These are phyloP conservation scores for Microcyclosporella mali DNA, from an alignment of 2,329 filamentous ascomycete species.

Conservation along the genomic window DNA sequence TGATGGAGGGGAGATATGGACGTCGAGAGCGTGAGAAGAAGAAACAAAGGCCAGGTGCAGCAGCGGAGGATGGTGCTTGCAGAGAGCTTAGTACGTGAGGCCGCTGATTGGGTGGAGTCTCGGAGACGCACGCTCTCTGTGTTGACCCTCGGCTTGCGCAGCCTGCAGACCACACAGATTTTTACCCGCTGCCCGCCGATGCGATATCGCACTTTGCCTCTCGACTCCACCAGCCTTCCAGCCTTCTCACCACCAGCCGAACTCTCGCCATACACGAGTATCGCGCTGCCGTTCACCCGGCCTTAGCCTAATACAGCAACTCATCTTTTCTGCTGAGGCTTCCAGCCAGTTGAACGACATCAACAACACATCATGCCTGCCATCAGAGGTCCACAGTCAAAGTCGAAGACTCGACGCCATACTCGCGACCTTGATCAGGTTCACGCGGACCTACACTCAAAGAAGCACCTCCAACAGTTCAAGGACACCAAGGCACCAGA, in stretches of 20 bases:
- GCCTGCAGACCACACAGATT: neutral
- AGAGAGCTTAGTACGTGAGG: neutral
- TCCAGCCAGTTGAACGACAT: too few relatives aligned
- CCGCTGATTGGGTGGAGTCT: neutral
- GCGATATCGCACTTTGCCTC: constrained; percentile 1
- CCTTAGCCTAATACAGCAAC: too few relatives aligned
- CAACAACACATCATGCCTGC: constrained; percentile 47
- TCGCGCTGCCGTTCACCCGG: too few relatives aligned
- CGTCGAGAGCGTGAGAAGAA: constrained; percentile 14
- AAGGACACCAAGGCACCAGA: constrained; percentile 73
- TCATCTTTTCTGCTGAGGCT: too few relatives aligned
- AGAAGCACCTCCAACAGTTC: constrained; percentile 73
- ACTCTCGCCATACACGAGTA: too few relatives aligned
- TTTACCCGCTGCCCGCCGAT: neutral
- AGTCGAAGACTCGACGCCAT: constrained; percentile 44
- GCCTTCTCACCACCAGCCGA: too few relatives aligned
- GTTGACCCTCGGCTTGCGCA: neutral
- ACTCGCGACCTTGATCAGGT: constrained; percentile 87
- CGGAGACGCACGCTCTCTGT: too few relatives aligned
- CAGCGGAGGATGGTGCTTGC: too few relatives aligned
- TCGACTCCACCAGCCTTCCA: constrained; percentile 4
- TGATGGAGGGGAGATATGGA: constrained; percentile 16
- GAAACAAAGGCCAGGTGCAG: constrained; percentile 6
- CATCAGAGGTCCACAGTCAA: constrained; percentile 44
- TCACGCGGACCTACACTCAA: constrained; percentile 69